Conservation (phyloP, 306 rosid genomes). For the Boehmeria nivea region DNA sequence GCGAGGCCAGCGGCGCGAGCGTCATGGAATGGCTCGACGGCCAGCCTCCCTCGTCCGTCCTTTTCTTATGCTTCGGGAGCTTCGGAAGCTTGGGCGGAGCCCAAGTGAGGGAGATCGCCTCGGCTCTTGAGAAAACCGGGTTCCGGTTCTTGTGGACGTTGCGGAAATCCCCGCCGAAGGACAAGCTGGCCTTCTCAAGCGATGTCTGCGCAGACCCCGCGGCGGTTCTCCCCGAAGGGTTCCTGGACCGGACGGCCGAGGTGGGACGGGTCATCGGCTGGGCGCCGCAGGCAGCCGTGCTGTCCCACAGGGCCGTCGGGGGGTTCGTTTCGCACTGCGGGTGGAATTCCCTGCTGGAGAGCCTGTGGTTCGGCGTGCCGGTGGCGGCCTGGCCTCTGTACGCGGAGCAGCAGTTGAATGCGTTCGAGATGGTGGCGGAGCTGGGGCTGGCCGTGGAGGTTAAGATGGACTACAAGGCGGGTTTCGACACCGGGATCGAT, state of each 20-base stretch:
- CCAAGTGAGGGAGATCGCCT: conserved; percentile 54
- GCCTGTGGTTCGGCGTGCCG: conserved; percentile 69
- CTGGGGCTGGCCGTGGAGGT: conserved; percentile 36
- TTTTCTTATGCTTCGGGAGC: conserved; percentile 66
- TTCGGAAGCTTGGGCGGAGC: conserved; percentile 39
- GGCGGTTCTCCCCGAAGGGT: conserved; percentile 47
- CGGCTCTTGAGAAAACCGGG: conserved; percentile 39
- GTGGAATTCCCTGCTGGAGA: conserved; percentile 65
- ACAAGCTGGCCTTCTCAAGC: neutral
- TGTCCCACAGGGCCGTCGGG: conserved; percentile 41
- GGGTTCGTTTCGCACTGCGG: conserved; percentile 70
- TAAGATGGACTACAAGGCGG: conserved; percentile 32
- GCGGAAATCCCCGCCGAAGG: conserved; percentile 1
- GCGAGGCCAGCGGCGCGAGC: conserved; percentile 26
- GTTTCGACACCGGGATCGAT: neutral
- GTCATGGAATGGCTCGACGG: conserved; percentile 54
- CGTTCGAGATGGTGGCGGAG: conserved; percentile 55
- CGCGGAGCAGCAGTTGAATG: conserved; percentile 69
- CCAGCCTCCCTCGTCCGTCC: conserved; percentile 40
- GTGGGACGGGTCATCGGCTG: conserved; percentile 52
- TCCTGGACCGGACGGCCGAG: conserved; percentile 46
- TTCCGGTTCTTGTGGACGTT: conserved; percentile 53
- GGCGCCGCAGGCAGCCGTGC: conserved; percentile 57
- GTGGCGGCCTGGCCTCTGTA: conserved; percentile 65
- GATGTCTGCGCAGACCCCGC: conserved; percentile 4